These are phyloP conservation scores for Chlorokybus atmophyticus DNA, from an alignment of 139 green algal genomes.

Conservation along the genomic window DNA sequence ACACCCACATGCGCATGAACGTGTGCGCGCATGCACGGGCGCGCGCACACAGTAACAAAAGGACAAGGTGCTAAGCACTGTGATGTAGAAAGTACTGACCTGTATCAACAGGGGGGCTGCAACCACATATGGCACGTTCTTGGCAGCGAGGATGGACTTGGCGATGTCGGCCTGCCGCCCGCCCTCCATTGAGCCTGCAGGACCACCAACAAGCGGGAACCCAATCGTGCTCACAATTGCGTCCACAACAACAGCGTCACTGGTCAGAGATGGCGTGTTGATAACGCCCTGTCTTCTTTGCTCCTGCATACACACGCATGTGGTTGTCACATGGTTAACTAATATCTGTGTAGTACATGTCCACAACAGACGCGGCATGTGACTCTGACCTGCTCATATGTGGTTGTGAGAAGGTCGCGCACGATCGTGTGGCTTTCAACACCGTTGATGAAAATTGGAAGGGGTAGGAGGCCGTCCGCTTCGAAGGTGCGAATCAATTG, in stretches of 20 bases:
- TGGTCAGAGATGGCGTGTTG: constrained; percentile 8
- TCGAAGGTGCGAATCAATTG: constrained; percentile 36
- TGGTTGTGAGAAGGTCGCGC: constrained; percentile 64
- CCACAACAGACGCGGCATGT: constrained; percentile 21
- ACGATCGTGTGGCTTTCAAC: constrained; percentile 90
- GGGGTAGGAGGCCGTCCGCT: constrained; percentile 18
- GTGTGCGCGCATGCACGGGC: no score
- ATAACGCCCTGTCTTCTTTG: constrained; percentile 5
- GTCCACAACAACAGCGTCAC: constrained; percentile 50
- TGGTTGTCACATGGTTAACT: no score
- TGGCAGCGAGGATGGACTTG: constrained; percentile 70
- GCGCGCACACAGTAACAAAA: no score
- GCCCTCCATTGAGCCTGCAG: constrained; percentile 84
- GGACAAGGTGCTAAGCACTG: no score
- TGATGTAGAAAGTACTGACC: constrained; percentile 9
- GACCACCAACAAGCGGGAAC: constrained; percentile 89
- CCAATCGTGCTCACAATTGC: constrained; percentile 51
- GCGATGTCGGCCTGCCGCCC: constrained; percentile 51
- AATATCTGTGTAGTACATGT: constrained; percentile 27
- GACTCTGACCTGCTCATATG: constrained; percentile 39
- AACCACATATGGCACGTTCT: constrained; percentile 92
- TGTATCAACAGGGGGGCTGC: constrained; percentile 89
- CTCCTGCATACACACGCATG: neutral
- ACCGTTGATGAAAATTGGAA: constrained; percentile 81
- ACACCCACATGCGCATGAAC: no score